Evolutionary conservation across 495 filamentous ascomycete species (phyloP).

Genomic region (Penicillium dipodomyicola): DNA sequence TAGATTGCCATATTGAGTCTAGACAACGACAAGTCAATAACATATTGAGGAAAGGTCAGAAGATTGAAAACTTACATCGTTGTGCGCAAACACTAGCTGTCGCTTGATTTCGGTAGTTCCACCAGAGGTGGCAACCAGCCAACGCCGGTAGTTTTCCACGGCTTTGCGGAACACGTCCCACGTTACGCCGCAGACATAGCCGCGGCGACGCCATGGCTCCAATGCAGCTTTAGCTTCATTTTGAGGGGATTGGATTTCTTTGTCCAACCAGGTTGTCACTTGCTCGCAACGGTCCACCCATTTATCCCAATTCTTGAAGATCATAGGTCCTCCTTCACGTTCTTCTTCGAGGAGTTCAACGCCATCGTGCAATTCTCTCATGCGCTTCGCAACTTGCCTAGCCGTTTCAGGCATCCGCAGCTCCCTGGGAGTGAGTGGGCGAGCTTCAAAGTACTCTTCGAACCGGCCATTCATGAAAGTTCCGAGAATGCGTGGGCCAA

Average conservation of each 20-base stretch:
- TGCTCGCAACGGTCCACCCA: slow-evolving; percentile 82
- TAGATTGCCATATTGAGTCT: slow-evolving; percentile 99
- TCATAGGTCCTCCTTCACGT: slow-evolving; percentile 70
- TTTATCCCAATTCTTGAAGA: slow-evolving; percentile 93
- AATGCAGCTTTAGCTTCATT: slow-evolving; percentile 33
- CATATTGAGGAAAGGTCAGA: not conserved
- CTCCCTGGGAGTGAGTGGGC: slow-evolving; percentile 71
- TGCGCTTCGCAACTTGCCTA: slow-evolving; percentile 94
- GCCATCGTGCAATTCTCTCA: slow-evolving; percentile 93
- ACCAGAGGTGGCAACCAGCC: slow-evolving; percentile 70
- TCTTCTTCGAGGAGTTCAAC: slow-evolving; percentile 81
- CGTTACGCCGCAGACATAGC: slow-evolving; percentile 77
- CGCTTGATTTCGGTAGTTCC: slow-evolving; percentile 62
- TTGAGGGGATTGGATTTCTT: slow-evolving; percentile 53
- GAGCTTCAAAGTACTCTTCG: slow-evolving; percentile 86
- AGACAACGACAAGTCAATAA: slow-evolving; percentile 18
- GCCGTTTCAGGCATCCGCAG: slow-evolving; percentile 79
- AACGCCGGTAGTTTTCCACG: slow-evolving; percentile 74
- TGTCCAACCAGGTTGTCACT: slow-evolving; percentile 73
- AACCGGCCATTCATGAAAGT: slow-evolving; percentile 97
- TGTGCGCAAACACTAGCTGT: slow-evolving; percentile 89
- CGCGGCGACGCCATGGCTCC: slow-evolving; percentile 63
- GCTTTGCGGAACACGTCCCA: slow-evolving; percentile 76
- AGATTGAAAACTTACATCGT: slow-evolving; percentile 67
- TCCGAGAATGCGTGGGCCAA: slow-evolving; percentile 88